Evolutionary conservation across 2,329 filamentous ascomycete species (phyloP).

Genomic region (Triangularia setosa): DNA sequence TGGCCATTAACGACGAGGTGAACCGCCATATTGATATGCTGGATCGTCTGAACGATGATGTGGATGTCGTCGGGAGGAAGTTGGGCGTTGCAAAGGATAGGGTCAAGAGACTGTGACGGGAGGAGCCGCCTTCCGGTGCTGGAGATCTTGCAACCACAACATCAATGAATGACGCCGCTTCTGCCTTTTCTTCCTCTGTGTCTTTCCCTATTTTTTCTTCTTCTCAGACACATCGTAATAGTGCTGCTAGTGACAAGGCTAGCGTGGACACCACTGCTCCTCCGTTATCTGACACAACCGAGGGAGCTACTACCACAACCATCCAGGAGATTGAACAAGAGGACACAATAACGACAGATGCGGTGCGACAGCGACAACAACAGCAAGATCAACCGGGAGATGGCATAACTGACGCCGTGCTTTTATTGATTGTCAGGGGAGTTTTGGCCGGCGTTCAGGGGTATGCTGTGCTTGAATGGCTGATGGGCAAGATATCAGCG

Average conservation of each 20-base stretch:
- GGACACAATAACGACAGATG: conserved; percentile 1
- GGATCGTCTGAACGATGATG: conserved; percentile 61
- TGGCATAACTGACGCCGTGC: conserved; percentile 21
- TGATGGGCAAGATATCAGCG: conserved; percentile 22
- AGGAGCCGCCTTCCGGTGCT: conserved; percentile 17
- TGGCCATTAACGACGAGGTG: conserved; percentile 71
- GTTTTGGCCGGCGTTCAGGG: conserved; percentile 25
- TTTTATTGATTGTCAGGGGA: conserved; percentile 22
- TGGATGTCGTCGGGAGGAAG: conserved; percentile 63
- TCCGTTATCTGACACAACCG: not conserved
- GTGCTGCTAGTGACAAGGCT: not conserved
- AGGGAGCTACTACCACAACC: not conserved
- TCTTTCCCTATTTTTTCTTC: not conserved
- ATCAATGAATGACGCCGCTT: not conserved
- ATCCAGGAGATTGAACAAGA: not conserved
- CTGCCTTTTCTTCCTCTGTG: not conserved
- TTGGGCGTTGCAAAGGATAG: conserved; percentile 70
- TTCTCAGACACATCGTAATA: not conserved
- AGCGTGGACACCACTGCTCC: not conserved
- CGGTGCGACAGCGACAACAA: not conserved
- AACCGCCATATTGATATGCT: conserved; percentile 69
- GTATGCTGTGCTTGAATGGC: conserved; percentile 22
- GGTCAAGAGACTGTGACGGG: conserved; percentile 55
- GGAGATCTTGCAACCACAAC: not conserved
- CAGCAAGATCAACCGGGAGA: conserved; percentile 9